A percentile compares a stretch with the other conserved stretches of the same genome.
These are phyloP conservation scores for Leccinum solheimii DNA, from an alignment of 1,284 basidiomycete species.

Conservation along the genomic window DNA sequence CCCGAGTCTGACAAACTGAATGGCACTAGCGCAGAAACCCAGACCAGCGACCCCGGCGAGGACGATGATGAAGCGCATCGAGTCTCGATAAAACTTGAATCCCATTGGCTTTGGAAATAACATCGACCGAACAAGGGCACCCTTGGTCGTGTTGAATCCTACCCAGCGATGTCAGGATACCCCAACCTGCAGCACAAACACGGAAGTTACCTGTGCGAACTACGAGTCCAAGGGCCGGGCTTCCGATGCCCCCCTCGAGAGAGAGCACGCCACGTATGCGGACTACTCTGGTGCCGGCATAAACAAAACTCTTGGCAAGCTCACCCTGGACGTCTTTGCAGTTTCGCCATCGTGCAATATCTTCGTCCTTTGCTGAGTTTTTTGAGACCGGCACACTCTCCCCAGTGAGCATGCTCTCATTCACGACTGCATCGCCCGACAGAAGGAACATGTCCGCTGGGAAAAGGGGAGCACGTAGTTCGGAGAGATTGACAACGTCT, in stretches of 20 bases:
- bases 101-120: slow-evolving; percentile 98
- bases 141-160: slow-evolving; percentile 99
- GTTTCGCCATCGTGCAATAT: slow-evolving; percentile 69
- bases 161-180: slow-evolving; percentile 4
- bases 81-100: slow-evolving; percentile 97
- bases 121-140: slow-evolving; percentile 95
- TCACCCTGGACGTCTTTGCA: slow-evolving; percentile 68
- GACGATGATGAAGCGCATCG: slow-evolving; percentile 94
- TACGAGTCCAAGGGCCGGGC: slow-evolving; percentile 84
- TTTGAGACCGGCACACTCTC: slow-evolving; percentile 93
- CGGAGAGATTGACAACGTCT: slow-evolving; percentile 88
- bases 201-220: slow-evolving; percentile 76
- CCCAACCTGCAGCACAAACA: background rate
- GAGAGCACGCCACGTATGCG: slow-evolving; percentile 76
- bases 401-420: slow-evolving; percentile 98
- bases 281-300: slow-evolving; percentile 91
- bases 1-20: slow-evolving; percentile 91
- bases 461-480: slow-evolving; percentile 72
- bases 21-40: slow-evolving; percentile 86
- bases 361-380: slow-evolving; percentile 72
- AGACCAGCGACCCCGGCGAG: slow-evolving; percentile 85
- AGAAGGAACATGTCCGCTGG: slow-evolving; percentile 93
- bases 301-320: slow-evolving; percentile 85
- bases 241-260: slow-evolving; percentile 53
- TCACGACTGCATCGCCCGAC: slow-evolving; percentile 95